A percentile compares a stretch with the other conserved stretches of the same genome.
These are phyloP conservation scores for Sclerotinia borealis DNA, from an alignment of 2,329 filamentous ascomycete genomes.

Conservation along the genomic window DNA sequence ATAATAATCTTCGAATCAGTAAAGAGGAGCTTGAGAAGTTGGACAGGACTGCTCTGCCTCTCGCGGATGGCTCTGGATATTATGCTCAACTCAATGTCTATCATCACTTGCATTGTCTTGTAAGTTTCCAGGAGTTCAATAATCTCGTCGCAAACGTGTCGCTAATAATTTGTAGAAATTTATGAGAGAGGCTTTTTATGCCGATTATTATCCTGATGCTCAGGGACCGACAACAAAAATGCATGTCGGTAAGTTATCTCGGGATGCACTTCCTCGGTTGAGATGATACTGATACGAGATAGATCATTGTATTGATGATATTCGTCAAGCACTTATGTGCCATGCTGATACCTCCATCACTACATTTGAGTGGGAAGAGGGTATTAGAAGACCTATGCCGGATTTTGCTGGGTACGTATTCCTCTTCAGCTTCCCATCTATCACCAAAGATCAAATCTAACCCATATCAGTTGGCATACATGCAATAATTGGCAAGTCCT, in stretches of 20 bases:
- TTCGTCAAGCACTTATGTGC: constrained; percentile 6
- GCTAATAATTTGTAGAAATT: constrained; percentile 1
- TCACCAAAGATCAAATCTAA: neutral
- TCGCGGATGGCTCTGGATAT: constrained; percentile 2
- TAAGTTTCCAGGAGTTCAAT: neutral
- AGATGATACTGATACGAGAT: neutral
- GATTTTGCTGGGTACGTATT: neutral
- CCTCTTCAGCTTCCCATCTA: neutral
- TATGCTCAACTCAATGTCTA: constrained; percentile 1
- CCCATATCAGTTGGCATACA: neutral
- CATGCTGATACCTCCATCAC: constrained; percentile 3
- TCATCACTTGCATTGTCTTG: constrained; percentile 10
- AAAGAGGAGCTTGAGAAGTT: neutral
- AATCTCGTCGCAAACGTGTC: neutral
- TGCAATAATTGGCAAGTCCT: constrained; percentile 5
- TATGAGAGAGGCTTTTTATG: constrained; percentile 1
- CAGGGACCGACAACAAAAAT: constrained; percentile 1
- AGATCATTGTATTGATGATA: constrained; percentile 10
- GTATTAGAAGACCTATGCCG: neutral
- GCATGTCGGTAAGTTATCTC: neutral
- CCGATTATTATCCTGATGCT: constrained; percentile 5
- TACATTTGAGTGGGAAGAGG: neutral
- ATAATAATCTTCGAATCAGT: neutral
- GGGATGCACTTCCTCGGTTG: neutral
- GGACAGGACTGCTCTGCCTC: neutral